These are phyloP conservation scores for Suillus hirtellus DNA, from an alignment of 768 basidiomycete genomes.

Conservation along the genomic window DNA sequence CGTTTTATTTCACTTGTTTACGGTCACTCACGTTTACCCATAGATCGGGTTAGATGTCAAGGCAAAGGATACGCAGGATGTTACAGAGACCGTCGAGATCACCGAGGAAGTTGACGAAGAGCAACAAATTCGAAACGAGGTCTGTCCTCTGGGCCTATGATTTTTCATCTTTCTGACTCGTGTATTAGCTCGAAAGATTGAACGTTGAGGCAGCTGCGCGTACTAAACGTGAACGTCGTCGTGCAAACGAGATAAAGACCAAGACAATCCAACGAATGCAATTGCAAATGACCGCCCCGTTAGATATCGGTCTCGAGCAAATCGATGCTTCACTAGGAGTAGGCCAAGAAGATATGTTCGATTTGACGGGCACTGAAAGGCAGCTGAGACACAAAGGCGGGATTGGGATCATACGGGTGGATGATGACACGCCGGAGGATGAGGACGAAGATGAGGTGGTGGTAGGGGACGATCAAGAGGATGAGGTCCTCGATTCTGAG, in stretches of 20 bases:
- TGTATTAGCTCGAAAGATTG: slow-evolving; percentile 72
- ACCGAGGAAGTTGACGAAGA: slow-evolving; percentile 81
- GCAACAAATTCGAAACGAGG: slow-evolving; percentile 87
- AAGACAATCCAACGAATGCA: slow-evolving; percentile 94
- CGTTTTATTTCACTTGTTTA: slow-evolving; percentile 1
- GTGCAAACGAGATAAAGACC: slow-evolving; percentile 84
- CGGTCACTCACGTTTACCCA: slow-evolving; percentile 11
- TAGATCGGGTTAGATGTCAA: slow-evolving; percentile 87
- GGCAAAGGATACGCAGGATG: slow-evolving; percentile 68
- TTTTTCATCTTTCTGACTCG: slow-evolving; percentile 14
- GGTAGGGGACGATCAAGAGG: slow-evolving; percentile 35
- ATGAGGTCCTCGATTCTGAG: slow-evolving; percentile 56
- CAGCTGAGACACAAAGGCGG: slow-evolving; percentile 42
- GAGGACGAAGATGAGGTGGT: slow-evolving; percentile 37
- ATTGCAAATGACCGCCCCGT: slow-evolving; percentile 95
- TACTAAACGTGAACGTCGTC: slow-evolving; percentile 77
- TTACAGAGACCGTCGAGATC: slow-evolving; percentile 70
- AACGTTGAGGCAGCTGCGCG: slow-evolving; percentile 75
- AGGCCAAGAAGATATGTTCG: slow-evolving; percentile 88
- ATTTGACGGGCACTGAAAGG: slow-evolving; percentile 65
- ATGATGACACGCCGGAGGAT: slow-evolving; percentile 44
- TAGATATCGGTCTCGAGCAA: slow-evolving; percentile 91
- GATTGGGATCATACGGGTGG: slow-evolving; percentile 40
- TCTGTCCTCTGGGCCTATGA: slow-evolving; percentile 32
- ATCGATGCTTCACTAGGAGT: slow-evolving; percentile 68